Conservation (phyloP, 1,284 basidiomycete species). For the Neotropicomus parvogracilis region DNA sequence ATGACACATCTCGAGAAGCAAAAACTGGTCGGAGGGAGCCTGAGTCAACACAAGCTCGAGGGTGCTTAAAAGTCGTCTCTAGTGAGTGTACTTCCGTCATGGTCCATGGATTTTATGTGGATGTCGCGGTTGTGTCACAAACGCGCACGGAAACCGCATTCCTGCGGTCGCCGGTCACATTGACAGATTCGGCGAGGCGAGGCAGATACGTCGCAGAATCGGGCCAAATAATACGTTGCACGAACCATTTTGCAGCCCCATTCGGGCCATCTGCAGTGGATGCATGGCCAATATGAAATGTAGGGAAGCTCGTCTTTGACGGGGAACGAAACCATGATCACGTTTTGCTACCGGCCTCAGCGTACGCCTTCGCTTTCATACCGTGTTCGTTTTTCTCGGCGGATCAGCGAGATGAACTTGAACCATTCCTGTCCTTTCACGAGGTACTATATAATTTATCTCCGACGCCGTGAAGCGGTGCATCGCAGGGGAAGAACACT, state of each 20-base stretch:
- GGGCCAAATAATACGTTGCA: constrained; percentile 24
- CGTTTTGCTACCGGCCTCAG: background rate
- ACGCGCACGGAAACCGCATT: constrained; percentile 40
- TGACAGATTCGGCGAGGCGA: constrained; percentile 36
- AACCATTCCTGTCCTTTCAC: constrained; percentile 17
- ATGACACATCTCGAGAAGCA: constrained; percentile 57
- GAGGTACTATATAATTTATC: constrained; percentile 27
- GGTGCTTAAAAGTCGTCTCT: constrained; percentile 21
- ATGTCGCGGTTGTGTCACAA: constrained; percentile 33
- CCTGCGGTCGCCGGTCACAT: constrained; percentile 32
- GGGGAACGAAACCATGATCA: constrained; percentile 1
- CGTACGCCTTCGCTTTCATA: constrained; percentile 3
- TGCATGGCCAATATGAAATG: constrained; percentile 17
- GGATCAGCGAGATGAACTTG: constrained; percentile 18
- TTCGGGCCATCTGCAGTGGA: constrained; percentile 11
- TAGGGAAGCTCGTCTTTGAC: constrained; percentile 8
- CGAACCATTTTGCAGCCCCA: constrained; percentile 14
- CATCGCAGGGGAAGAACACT: constrained; percentile 24
- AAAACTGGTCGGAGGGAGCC: constrained; percentile 17
- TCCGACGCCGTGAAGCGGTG: constrained; percentile 31
- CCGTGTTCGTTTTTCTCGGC: constrained; percentile 16
- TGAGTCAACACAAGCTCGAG: constrained; percentile 12
- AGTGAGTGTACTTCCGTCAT: constrained; percentile 17
- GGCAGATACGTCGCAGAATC: constrained; percentile 34
- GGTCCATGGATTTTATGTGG: constrained; percentile 31